phyloP scores from a whole-genome alignment of 192 early-diverging fungal genomes.

The Cladochytrium replicatum region DNA sequence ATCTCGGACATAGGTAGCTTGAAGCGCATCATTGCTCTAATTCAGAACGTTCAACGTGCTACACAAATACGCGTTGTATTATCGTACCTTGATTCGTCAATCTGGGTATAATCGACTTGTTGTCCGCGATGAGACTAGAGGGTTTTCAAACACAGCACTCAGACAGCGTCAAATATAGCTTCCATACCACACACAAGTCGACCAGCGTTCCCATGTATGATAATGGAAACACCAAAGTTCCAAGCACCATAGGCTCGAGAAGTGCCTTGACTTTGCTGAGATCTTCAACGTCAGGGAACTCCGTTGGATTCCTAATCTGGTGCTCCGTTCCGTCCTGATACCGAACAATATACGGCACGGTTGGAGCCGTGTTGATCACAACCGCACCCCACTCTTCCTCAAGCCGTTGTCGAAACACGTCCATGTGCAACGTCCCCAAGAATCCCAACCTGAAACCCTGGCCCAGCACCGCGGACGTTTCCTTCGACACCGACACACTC shows the following conservation, averaged over 20 bases:
- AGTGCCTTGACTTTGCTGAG: conserved; percentile 48
- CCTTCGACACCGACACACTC: conserved; percentile 75
- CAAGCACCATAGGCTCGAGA: conserved; percentile 85
- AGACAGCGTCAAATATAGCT: conserved; percentile 4
- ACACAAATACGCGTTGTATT: neutral
- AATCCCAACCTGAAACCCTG: conserved; percentile 97
- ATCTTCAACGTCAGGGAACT: conserved; percentile 75
- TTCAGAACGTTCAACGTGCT: conserved; percentile 5
- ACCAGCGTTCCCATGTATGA: conserved; percentile 41
- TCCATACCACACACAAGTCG: conserved; percentile 44
- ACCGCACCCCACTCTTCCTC: conserved; percentile 85
- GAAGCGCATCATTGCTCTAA: conserved; percentile 70
- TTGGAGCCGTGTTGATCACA: conserved; percentile 86
- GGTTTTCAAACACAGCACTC: conserved; percentile 2
- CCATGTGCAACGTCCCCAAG: conserved; percentile 94
- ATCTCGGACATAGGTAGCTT: conserved; percentile 85
- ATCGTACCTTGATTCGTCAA: conserved; percentile 51
- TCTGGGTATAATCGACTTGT: conserved; percentile 74
- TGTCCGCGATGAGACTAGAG: conserved; percentile 65
- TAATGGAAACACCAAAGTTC: conserved; percentile 80
- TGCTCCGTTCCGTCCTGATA: conserved; percentile 35
- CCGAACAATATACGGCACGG: conserved; percentile 68
- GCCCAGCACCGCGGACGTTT: conserved; percentile 61
- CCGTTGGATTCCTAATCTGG: conserved; percentile 70
- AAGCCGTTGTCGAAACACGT: conserved; percentile 90